Evolutionary conservation across 2,329 filamentous ascomycete genomes (phyloP), one percentile per base, ranked within the genome.

Genomic region (Ramularia collo-cygni): DNA sequence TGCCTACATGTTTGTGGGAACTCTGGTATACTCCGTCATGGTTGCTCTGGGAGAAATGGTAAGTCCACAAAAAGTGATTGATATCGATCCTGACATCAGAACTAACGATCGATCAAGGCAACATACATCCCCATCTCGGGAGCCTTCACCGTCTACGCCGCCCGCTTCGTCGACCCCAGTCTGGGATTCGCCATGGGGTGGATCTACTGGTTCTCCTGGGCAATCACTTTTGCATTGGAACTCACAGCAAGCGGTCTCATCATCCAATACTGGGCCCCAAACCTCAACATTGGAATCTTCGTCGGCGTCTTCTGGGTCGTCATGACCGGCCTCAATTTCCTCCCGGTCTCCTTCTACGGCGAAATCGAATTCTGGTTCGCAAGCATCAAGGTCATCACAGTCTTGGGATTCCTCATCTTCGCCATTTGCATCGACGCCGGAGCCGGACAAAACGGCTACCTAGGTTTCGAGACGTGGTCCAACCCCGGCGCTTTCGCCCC

Each of bases 91-190:
- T n/a, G n/a, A n/a, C n/a, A n/a, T n/a, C n/a, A n/a, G n/a, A n/a
- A n/a, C n/a, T n/a, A n/a, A n/a, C n/a, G n/a, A n/a, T n/a, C n/a
- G n/a, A n/a, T n/a, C n/a, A n/a, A n/a, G n/a, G 75, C 76, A 15
- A 71, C 77, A 21, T 80, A 76, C 65, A 69, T 82, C 37, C 75
- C 77, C 3, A 60, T 79, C 46, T 66, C 75, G 18, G 71, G 72
- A 52, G 66, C 71, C 42, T 71, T 75, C 67, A 64, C 68, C 43
- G 55, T 71, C 54, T 72, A 73, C 58, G 61, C 61, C 42, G 59
- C 63, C 18, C 65, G 68, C 27, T 70, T 69, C 46, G 63, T 71
- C 13, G 66, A 66, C 15, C 58, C 60, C 14, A 62, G 58, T 26
- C 48, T 72, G n/a, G 69, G 68, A 5, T 71, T 72, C 43, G 64